Evolutionary conservation across 441 rosid species (phyloP).

Genomic region (Adansonia madagascariensis): DNA sequence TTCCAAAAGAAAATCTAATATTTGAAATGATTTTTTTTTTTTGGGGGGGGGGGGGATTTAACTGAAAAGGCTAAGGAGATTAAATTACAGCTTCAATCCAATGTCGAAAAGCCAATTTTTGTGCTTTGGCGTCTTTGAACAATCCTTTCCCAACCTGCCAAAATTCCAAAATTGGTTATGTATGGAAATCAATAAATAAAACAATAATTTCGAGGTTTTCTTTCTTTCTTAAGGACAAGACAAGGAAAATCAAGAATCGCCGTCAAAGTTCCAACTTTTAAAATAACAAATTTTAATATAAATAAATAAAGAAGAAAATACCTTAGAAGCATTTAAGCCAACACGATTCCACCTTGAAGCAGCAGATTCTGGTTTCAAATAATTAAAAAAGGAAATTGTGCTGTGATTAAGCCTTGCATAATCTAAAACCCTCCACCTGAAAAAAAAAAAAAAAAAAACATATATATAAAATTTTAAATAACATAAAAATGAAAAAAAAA

Average conservation of each 20-base stretch:
- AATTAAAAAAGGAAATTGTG: slow-evolving; percentile 77
- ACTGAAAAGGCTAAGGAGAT: not conserved
- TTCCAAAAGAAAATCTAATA: not conserved
- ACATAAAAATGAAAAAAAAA: not conserved
- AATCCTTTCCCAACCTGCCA: slow-evolving; percentile 84
- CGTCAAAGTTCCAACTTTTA: not conserved
- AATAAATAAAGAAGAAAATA: slow-evolving; percentile 20
- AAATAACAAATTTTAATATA: not conserved
- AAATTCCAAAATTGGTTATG: not conserved
- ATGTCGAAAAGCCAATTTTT: slow-evolving; percentile 88
- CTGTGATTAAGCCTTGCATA: slow-evolving; percentile 75
- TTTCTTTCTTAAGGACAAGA: not conserved
- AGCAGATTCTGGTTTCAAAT: slow-evolving; percentile 66
- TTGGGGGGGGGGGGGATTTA: too few relatives aligned
- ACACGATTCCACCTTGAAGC: slow-evolving; percentile 82
- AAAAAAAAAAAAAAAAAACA: not conserved
- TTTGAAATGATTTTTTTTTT: not conserved
- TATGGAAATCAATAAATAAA: not conserved
- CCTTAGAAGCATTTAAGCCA: slow-evolving; percentile 81
- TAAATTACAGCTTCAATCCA: slow-evolving; percentile 93
- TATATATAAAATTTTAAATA: not conserved
- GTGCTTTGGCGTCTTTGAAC: slow-evolving; percentile 76
- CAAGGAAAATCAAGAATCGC: not conserved
- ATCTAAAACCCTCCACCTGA: slow-evolving; percentile 91
- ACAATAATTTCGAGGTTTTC: not conserved